A percentile compares a stretch with the other conserved stretches of the same genome.
These are phyloP conservation scores for Stachybotrys chlorohalonatus DNA, from an alignment of 2,329 filamentous ascomycete species.

Conservation along the genomic window DNA sequence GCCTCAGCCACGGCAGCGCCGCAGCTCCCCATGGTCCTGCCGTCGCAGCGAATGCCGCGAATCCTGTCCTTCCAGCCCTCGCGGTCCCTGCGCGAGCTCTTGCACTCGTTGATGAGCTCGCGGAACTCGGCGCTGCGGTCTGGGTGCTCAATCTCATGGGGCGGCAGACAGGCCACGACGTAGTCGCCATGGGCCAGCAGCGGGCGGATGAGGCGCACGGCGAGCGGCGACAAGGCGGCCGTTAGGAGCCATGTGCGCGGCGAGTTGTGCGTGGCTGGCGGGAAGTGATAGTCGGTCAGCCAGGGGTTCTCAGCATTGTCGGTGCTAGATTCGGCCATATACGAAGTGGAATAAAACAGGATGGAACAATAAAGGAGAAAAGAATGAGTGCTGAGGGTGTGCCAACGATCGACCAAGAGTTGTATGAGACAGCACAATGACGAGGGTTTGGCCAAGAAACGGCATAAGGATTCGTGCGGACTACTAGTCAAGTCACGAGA, in stretches of 20 bases:
- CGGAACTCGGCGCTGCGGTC: slow-evolving; percentile 71
- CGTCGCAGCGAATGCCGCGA: slow-evolving; percentile 54
- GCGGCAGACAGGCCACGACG: slow-evolving; percentile 74
- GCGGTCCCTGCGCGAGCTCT: slow-evolving; percentile 51
- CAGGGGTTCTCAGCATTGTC: slow-evolving; percentile 11
- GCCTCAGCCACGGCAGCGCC: slow-evolving; percentile 82
- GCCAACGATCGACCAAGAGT: not conserved
- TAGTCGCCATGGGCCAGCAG: slow-evolving; percentile 88
- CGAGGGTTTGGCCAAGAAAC: too few relatives aligned
- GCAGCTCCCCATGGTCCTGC: slow-evolving; percentile 58
- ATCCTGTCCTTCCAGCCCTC: slow-evolving; percentile 78
- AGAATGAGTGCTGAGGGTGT: not conserved
- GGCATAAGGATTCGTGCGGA: too few relatives aligned
- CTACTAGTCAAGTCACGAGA: too few relatives aligned
- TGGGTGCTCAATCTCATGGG: slow-evolving; percentile 69
- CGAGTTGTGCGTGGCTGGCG: slow-evolving; percentile 54
- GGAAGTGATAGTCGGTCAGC: slow-evolving; percentile 17
- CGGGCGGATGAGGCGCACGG: slow-evolving; percentile 70
- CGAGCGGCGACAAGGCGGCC: slow-evolving; percentile 74
- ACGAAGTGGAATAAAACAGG: slow-evolving; percentile 2
- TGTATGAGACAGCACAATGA: too few relatives aligned
- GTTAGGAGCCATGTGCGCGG: slow-evolving; percentile 93
- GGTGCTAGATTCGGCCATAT: slow-evolving; percentile 2
- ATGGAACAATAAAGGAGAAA: not conserved
- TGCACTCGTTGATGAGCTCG: slow-evolving; percentile 64